Evolutionary conservation across 495 filamentous ascomycete species (phyloP).

Genomic region (Halenospora varia): DNA sequence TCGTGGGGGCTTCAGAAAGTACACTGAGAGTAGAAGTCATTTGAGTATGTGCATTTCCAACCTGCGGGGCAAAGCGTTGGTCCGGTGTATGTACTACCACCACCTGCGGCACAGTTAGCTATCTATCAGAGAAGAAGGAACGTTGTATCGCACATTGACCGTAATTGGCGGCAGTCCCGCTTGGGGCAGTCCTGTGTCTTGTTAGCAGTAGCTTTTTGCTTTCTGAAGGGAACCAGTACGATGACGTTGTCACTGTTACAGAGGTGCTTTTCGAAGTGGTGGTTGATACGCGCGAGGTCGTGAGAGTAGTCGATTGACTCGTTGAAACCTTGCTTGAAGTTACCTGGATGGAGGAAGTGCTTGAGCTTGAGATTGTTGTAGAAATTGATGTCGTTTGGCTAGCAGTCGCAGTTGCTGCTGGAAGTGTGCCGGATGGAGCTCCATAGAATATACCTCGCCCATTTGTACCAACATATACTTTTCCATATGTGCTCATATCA

Average conservation of each 20-base stretch:
- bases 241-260: conserved; percentile 1
- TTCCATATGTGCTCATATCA: conserved; percentile 43
- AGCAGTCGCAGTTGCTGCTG: conserved; percentile 3
- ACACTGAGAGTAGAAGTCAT: conserved; percentile 30
- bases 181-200: background rate
- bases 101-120: conserved; percentile 11
- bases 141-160: conserved; percentile 3
- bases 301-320: background rate
- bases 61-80: conserved; percentile 19
- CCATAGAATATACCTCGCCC: conserved; percentile 54
- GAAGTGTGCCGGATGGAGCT: conserved; percentile 5
- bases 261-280: background rate
- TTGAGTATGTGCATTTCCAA: conserved; percentile 15
- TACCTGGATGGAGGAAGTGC: conserved; percentile 17
- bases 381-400: conserved; percentile 1
- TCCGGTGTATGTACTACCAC: conserved; percentile 14
- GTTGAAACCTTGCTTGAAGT: conserved; percentile 15
- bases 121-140: background rate
- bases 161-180: background rate
- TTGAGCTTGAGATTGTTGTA: background rate
- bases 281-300: background rate
- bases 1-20: background rate
- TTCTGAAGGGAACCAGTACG: background rate
- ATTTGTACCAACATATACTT: conserved; percentile 56
- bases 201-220: background rate